A percentile compares a stretch with the other conserved stretches of the same genome.
These are phyloP conservation scores for Huntiella savannae DNA, from an alignment of 2,329 filamentous ascomycete species.

Conservation along the genomic window DNA sequence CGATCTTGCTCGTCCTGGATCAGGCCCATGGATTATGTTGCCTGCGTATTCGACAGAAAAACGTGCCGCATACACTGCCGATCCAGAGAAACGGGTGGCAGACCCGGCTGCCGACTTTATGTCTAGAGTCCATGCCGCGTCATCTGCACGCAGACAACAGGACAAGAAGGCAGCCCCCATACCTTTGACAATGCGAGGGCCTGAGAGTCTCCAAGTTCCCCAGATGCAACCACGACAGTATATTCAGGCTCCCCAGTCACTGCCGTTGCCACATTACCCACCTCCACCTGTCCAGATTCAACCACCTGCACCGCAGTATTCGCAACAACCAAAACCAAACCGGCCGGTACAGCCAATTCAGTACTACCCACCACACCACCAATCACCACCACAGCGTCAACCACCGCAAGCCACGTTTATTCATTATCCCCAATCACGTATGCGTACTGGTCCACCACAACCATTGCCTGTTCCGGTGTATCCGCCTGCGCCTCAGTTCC, in stretches of 20 bases:
- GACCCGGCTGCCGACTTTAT: conserved; percentile 55
- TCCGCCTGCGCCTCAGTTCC: too few species aligned
- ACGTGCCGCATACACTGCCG: conserved; percentile 76
- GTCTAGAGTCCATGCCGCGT: conserved; percentile 40
- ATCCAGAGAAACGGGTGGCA: conserved; percentile 38
- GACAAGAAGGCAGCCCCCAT: background rate
- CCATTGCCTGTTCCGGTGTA: too few species aligned
- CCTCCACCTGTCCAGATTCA: background rate
- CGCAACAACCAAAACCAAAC: background rate
- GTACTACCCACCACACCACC: background rate
- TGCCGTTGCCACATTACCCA: background rate
- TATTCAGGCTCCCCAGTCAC: background rate
- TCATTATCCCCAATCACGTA: too few species aligned
- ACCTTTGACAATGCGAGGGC: too few species aligned
- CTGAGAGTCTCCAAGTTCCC: background rate
- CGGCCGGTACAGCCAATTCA: too few species aligned
- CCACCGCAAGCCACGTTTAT: background rate
- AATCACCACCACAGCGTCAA: background rate
- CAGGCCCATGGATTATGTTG: conserved; percentile 68
- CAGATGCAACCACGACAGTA: background rate
- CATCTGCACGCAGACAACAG: background rate
- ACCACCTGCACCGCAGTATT: background rate
- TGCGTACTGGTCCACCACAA: too few species aligned
- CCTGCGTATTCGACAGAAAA: conserved; percentile 74
- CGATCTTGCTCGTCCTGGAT: conserved; percentile 23